Conservation (phyloP, 352 stramenopile genomes). For the Phytophthora colocasiae region DNA sequence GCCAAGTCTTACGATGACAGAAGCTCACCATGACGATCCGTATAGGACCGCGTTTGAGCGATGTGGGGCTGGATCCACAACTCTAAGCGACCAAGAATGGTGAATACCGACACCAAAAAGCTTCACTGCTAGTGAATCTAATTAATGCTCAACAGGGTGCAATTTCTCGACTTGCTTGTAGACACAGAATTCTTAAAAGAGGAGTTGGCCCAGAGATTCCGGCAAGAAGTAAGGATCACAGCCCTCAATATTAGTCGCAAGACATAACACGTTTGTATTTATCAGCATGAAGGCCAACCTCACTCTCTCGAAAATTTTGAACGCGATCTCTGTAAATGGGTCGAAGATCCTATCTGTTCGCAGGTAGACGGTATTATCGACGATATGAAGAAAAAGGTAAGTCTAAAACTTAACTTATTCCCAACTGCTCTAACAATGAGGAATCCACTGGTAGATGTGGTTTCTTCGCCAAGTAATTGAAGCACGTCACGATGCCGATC, state of each 20-base stretch:
- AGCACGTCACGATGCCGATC: background rate
- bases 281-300: background rate
- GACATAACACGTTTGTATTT: background rate
- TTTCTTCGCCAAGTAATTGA: constrained; percentile 12
- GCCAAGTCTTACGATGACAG: no score
- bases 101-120: background rate
- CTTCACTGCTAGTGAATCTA: background rate
- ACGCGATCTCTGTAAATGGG: constrained; percentile 13
- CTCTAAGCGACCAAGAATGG: constrained; percentile 4
- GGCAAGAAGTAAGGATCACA: background rate
- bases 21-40: constrained; percentile 1
- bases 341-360: background rate
- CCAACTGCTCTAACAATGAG: background rate
- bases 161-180: constrained; percentile 12
- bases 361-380: constrained; percentile 15
- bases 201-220: background rate
- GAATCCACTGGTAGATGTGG: constrained; percentile 9
- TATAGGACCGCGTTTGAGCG: constrained; percentile 1
- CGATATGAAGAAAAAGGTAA: constrained; percentile 19
- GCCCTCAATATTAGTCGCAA: no score
- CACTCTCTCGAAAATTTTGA: constrained; percentile 2
- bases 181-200: constrained; percentile 1
- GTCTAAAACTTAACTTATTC: background rate
- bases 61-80: background rate
- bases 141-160: background rate